These are phyloP conservation scores for Scortechinia acanthostroma DNA, from an alignment of 2,329 filamentous ascomycete genomes.

Conservation along the genomic window DNA sequence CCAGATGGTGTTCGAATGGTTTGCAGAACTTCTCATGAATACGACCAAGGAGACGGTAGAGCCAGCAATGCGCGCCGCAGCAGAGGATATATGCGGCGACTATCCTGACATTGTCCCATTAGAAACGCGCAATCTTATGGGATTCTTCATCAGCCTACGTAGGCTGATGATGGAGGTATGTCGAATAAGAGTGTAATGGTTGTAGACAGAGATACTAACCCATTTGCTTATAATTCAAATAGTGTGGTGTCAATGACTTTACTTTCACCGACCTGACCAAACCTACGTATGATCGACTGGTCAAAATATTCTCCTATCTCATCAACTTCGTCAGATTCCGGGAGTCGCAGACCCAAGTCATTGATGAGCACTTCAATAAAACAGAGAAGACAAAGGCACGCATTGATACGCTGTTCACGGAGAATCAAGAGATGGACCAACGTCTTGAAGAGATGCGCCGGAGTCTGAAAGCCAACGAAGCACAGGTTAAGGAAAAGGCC, in stretches of 20 bases:
- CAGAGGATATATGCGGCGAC: slow-evolving; percentile 78
- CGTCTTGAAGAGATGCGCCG: slow-evolving; percentile 74
- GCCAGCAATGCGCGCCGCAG: slow-evolving; percentile 87
- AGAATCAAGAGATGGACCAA: slow-evolving; percentile 81
- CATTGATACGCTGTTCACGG: slow-evolving; percentile 77
- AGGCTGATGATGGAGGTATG: slow-evolving; percentile 64
- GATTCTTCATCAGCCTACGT: slow-evolving; percentile 81
- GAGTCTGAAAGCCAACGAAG: slow-evolving; percentile 74
- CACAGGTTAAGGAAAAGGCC: slow-evolving; percentile 76
- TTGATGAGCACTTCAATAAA: slow-evolving; percentile 90
- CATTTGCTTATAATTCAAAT: neutral
- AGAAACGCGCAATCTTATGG: slow-evolving; percentile 91
- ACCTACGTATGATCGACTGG: slow-evolving; percentile 80
- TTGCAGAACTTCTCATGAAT: slow-evolving; percentile 89
- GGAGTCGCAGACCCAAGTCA: slow-evolving; percentile 80
- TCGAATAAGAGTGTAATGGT: too few species aligned
- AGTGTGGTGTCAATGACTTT: slow-evolving; percentile 90
- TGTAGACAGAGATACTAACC: too few species aligned
- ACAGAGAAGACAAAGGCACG: slow-evolving; percentile 77
- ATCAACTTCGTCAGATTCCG: slow-evolving; percentile 99
- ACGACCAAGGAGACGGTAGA: slow-evolving; percentile 87
- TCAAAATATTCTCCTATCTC: slow-evolving; percentile 93
- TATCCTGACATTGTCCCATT: slow-evolving; percentile 76
- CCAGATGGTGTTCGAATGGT: slow-evolving; percentile 97
- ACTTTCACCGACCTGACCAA: slow-evolving; percentile 86